A percentile compares a stretch with the other conserved stretches of the same genome.
phyloP scores from a whole-genome alignment of 306 rosid genomes.

The Boehmeria nivea region DNA sequence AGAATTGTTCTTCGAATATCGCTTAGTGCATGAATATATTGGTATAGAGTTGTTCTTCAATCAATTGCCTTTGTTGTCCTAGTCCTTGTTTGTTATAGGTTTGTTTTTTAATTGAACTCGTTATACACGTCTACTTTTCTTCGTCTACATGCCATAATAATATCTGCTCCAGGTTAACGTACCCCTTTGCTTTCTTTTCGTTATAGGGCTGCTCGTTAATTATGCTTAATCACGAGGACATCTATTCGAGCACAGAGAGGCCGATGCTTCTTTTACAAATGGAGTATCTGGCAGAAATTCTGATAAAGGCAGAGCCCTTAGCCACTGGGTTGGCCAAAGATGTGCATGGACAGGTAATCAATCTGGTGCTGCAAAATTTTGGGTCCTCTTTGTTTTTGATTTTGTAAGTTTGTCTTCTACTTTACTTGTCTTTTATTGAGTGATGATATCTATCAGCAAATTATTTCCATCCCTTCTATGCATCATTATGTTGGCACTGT shows the following conservation, averaged over 20 bases:
- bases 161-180: too few species aligned
- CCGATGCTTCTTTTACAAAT: conserved; percentile 58
- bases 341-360: conserved; percentile 92
- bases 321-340: conserved; percentile 94
- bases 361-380: conserved; percentile 10
- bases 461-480: neutral
- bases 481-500: neutral
- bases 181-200: conserved; percentile 19
- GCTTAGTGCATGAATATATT: too few species aligned
- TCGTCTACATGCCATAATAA: too few species aligned
- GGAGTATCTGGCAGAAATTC: conserved; percentile 77
- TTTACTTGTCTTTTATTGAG: neutral
- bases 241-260: conserved; percentile 54
- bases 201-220: conserved; percentile 67
- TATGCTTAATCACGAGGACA: conserved; percentile 70
- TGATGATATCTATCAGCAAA: neutral
- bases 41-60: too few species aligned
- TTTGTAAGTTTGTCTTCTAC: neutral
- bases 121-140: too few species aligned
- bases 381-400: neutral
- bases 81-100: neutral
- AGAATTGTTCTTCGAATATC: too few species aligned
- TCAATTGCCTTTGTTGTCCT: too few species aligned
- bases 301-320: conserved; percentile 74
- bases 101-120: conserved; percentile 9